Evolutionary conservation across 768 basidiomycete species (phyloP).

Genomic region (Rhizopogon vinicolor): DNA sequence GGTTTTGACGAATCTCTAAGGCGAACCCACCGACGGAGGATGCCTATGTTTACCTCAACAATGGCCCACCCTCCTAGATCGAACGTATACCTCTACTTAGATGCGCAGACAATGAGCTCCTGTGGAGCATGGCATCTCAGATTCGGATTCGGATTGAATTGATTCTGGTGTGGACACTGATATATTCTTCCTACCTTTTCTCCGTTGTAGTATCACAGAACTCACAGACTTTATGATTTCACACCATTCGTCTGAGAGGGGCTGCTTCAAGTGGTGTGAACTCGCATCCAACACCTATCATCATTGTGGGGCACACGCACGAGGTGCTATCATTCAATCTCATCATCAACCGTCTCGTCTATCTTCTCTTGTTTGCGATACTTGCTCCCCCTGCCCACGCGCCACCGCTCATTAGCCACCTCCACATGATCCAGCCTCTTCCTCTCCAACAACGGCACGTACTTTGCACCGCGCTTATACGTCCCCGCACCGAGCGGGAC

Average conservation of each 20-base stretch:
- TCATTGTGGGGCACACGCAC: no score
- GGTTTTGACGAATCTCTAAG: constrained; percentile 35
- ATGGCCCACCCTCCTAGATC: constrained; percentile 31
- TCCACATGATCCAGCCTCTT: constrained; percentile 68
- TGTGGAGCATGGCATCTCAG: background rate
- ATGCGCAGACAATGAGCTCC: background rate
- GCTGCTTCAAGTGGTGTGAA: no score
- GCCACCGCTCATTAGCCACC: constrained; percentile 76
- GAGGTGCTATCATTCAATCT: background rate
- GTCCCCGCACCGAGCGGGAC: constrained; percentile 71
- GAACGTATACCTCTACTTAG: background rate
- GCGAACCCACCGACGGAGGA: constrained; percentile 71
- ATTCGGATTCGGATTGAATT: background rate
- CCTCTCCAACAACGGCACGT: constrained; percentile 62
- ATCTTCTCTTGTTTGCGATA: no score
- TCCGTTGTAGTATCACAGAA: background rate
- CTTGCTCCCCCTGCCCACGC: constrained; percentile 56
- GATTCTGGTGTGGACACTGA: background rate
- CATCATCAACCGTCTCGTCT: constrained; percentile 1
- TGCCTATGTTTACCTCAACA: constrained; percentile 63
- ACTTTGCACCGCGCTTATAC: constrained; percentile 55
- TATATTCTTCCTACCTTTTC: constrained; percentile 9
- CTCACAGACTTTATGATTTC: background rate
- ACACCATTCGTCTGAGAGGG: no score
- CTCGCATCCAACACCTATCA: no score